A percentile compares a stretch with the other conserved stretches of the same genome.
Conservation (phyloP, 345 rosid genomes). For the Gossypium stocksii region DNA sequence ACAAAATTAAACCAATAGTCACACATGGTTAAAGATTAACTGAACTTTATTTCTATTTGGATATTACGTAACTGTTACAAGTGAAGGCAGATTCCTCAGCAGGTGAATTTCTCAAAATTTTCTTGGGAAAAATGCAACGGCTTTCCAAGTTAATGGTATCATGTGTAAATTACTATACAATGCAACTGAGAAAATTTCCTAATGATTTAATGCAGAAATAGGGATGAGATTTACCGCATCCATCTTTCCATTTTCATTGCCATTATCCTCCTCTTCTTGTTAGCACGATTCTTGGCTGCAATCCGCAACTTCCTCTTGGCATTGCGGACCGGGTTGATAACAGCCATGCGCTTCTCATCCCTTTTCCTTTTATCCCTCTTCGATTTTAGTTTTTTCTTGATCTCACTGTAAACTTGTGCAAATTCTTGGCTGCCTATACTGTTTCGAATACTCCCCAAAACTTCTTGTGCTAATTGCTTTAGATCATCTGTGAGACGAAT, state of each 20-base stretch:
- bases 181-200: not conserved
- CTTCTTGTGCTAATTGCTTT: constrained; percentile 72
- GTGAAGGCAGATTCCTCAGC: not conserved
- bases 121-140: not conserved
- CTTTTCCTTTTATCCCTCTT: constrained; percentile 76
- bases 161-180: not conserved
- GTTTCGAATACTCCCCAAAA: constrained; percentile 47
- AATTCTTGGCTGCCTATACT: constrained; percentile 52
- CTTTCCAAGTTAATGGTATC: not conserved
- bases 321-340: constrained; percentile 68
- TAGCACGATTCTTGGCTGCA: constrained; percentile 63
- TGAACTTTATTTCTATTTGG: not conserved
- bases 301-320: constrained; percentile 83
- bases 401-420: constrained; percentile 51
- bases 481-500: constrained; percentile 43
- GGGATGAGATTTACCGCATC: constrained; percentile 28
- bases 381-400: constrained; percentile 50
- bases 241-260: constrained; percentile 63
- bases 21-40: not conserved
- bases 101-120: not conserved
- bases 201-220: not conserved
- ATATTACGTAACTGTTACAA: not conserved
- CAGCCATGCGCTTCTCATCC: constrained; percentile 80
- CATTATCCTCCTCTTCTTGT: constrained; percentile 80
- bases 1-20: no score